A percentile compares a stretch with the other conserved stretches of the same genome.
Evolutionary conservation across 2,329 filamentous ascomycete genomes (phyloP).

Genomic region (Neonectria coccinea): DNA sequence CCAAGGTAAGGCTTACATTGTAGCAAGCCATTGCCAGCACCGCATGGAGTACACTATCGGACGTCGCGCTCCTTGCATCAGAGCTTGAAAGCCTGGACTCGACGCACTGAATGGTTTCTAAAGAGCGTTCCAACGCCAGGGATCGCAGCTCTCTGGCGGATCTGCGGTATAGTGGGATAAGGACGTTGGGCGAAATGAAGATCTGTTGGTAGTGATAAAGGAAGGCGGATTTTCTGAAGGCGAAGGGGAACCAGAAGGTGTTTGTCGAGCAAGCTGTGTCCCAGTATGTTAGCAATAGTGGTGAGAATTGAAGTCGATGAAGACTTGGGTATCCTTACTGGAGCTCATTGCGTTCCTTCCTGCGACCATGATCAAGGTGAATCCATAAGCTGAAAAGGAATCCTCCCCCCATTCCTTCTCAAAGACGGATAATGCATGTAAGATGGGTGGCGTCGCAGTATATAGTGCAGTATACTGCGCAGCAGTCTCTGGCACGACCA

Average conservation of each 20-base stretch:
- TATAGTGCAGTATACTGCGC: conserved; percentile 1
- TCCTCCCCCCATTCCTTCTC: conserved; percentile 29
- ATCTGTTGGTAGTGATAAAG: conserved; percentile 19
- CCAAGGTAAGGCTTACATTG: conserved; percentile 11
- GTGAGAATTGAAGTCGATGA: not conserved
- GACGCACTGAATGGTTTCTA: conserved; percentile 21
- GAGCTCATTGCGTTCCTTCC: conserved; percentile 19
- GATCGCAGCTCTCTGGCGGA: conserved; percentile 5
- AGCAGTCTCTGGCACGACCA: not conserved
- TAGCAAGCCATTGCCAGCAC: conserved; percentile 21
- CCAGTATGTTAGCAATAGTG: conserved; percentile 1
- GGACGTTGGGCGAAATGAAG: conserved; percentile 12
- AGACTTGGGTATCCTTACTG: not conserved
- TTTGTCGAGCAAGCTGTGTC: conserved; percentile 9
- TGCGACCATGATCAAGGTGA: conserved; percentile 17
- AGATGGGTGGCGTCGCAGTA: conserved; percentile 1
- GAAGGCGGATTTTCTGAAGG: conserved; percentile 24
- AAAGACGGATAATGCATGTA: conserved; percentile 17
- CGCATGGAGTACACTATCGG: conserved; percentile 18
- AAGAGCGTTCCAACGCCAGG: conserved; percentile 20
- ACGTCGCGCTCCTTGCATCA: conserved; percentile 7
- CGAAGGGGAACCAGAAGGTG: conserved; percentile 24
- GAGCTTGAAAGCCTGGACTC: conserved; percentile 17
- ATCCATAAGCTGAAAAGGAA: conserved; percentile 26
- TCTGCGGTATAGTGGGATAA: conserved; percentile 4